Conservation (phyloP, 768 basidiomycete genomes). For the Ramaria sp. region DNA sequence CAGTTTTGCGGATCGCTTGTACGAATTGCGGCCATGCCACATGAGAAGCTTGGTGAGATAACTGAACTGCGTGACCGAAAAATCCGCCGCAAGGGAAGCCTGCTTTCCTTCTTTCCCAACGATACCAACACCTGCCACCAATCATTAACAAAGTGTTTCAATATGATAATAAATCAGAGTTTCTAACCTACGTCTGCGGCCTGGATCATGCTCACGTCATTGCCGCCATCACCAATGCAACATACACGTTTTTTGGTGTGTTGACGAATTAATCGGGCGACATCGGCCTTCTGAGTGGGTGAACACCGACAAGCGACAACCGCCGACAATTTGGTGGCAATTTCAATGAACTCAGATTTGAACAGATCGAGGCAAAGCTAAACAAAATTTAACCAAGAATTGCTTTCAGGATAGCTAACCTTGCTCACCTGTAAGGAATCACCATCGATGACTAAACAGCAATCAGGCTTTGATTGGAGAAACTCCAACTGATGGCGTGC, state of each 20-base stretch:
- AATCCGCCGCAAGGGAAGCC: conserved; percentile 97
- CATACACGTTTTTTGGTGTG: conserved; percentile 93
- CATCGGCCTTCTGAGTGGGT: conserved; percentile 97
- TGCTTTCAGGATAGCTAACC: not conserved
- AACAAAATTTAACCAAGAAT: not conserved
- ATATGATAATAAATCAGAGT: not conserved
- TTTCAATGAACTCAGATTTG: conserved; percentile 90
- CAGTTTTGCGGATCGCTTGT: conserved; percentile 94
- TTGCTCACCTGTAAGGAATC: conserved; percentile 80
- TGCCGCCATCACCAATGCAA: conserved; percentile 98
- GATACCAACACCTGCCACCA: conserved; percentile 73
- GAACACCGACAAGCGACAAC: conserved; percentile 98
- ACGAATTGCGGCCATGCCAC: conserved; percentile 98
- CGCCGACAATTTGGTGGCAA: conserved; percentile 89
- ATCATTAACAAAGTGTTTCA: conserved; percentile 15
- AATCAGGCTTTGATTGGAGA: conserved; percentile 87
- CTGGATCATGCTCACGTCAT: conserved; percentile 99
- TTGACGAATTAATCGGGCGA: conserved; percentile 83
- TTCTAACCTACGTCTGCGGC: conserved; percentile 93
- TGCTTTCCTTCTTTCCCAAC: conserved; percentile 99
- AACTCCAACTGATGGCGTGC: conserved; percentile 86
- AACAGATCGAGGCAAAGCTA: conserved; percentile 88
- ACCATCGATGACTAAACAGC: conserved; percentile 96
- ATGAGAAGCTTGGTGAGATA: conserved; percentile 90
- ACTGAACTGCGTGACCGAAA: conserved; percentile 96